Evolutionary conservation across 2,329 filamentous ascomycete genomes (phyloP).

Genomic region (Penicillium olsonii): DNA sequence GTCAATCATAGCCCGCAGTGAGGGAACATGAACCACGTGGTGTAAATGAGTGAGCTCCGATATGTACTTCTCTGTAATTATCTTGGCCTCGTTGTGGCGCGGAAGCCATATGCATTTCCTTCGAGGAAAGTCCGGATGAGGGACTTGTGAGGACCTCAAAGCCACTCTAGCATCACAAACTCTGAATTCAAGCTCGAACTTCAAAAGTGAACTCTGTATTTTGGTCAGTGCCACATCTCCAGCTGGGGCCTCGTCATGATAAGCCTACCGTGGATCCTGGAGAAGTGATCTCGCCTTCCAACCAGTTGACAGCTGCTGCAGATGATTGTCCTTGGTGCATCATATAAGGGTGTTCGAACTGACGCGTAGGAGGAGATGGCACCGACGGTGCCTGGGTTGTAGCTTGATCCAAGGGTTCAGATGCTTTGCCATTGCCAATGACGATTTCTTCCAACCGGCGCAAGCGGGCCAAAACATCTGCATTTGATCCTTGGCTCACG

Average conservation of each 20-base stretch:
- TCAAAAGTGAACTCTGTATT: slow-evolving; percentile 3
- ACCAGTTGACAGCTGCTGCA: slow-evolving; percentile 12
- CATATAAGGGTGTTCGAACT: neutral
- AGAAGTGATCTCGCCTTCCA: slow-evolving; percentile 18
- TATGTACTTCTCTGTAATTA: slow-evolving; percentile 36
- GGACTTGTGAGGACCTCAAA: neutral
- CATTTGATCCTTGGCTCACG: neutral
- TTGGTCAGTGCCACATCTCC: neutral
- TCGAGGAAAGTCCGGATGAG: neutral
- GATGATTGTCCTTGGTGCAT: slow-evolving; percentile 1
- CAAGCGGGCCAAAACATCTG: slow-evolving; percentile 17
- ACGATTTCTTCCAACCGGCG: slow-evolving; percentile 20
- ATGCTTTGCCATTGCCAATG: slow-evolving; percentile 2
- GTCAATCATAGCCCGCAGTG: slow-evolving; percentile 28
- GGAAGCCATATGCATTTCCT: slow-evolving; percentile 37
- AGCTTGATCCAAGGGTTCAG: neutral
- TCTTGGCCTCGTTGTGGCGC: slow-evolving; percentile 32
- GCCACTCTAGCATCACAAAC: slow-evolving; percentile 11
- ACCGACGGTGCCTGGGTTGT: slow-evolving; percentile 1
- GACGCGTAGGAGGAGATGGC: neutral
- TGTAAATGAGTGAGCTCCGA: slow-evolving; percentile 35
- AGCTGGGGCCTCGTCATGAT: neutral
- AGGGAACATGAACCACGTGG: slow-evolving; percentile 37
- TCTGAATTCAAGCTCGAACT: slow-evolving; percentile 14
- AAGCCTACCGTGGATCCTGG: slow-evolving; percentile 11